These are phyloP conservation scores for Pilobolus umbonatus DNA, from an alignment of 192 early-diverging fungal species.

Conservation along the genomic window DNA sequence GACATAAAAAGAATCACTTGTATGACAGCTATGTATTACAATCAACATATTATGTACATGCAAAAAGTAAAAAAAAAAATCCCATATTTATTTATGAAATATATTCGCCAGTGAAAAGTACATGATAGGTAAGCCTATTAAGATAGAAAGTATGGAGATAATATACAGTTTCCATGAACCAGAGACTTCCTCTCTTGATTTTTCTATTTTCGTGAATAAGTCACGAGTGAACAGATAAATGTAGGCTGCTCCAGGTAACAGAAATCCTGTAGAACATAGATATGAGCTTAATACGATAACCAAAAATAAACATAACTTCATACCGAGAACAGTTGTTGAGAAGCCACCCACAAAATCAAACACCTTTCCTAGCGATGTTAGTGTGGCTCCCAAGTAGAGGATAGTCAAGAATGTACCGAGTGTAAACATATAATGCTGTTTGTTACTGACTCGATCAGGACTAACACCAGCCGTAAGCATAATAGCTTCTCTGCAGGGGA, in stretches of 20 bases:
- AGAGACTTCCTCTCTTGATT: too few species aligned
- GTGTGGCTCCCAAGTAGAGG: slow-evolving; percentile 35
- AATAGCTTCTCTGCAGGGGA: slow-evolving; percentile 41
- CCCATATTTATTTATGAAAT: too few species aligned
- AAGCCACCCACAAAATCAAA: slow-evolving; percentile 46
- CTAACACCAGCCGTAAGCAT: slow-evolving; percentile 37
- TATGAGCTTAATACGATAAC: background rate
- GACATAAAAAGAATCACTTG: too few species aligned
- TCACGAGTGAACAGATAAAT: slow-evolving; percentile 5
- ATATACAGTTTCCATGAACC: background rate
- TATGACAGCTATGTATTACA: too few species aligned
- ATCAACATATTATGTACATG: too few species aligned
- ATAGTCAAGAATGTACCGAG: slow-evolving; percentile 30
- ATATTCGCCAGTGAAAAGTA: too few species aligned
- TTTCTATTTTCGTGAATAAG: background rate
- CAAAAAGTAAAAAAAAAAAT: too few species aligned
- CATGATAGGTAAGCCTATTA: slow-evolving; percentile 5
- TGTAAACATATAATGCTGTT: slow-evolving; percentile 35
- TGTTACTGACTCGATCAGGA: slow-evolving; percentile 22
- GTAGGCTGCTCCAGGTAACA: slow-evolving; percentile 17
- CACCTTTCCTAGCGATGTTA: slow-evolving; percentile 37
- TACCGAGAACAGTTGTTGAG: slow-evolving; percentile 36
- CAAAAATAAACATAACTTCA: background rate
- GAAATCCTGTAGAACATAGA: slow-evolving; percentile 12
- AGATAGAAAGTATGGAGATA: background rate